Conservation (phyloP, 176 grass and related monocot species). For the Ampelocalamus luodianensis region DNA sequence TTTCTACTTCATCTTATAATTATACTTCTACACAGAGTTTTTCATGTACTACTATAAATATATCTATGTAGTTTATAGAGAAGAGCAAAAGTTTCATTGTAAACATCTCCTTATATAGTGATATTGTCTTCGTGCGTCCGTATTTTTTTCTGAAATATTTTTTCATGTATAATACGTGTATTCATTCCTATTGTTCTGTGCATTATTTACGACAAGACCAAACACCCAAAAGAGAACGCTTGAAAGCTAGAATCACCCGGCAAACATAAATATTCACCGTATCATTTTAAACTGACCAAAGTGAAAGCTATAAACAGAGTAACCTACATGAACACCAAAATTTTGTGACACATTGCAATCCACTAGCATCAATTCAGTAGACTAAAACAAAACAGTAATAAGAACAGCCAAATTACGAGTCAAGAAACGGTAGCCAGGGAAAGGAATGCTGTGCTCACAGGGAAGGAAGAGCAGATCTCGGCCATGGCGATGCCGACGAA, state of each 20-base stretch:
- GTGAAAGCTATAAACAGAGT: neutral
- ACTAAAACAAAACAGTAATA: neutral
- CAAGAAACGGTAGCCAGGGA: neutral
- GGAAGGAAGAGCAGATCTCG: slow-evolving; percentile 99
- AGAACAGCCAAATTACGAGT: neutral
- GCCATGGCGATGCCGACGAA: slow-evolving; percentile 99
- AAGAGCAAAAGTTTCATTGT: too few relatives aligned
- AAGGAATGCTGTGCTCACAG: slow-evolving; percentile 43
- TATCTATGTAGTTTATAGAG: too few relatives aligned
- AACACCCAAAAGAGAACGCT: neutral
- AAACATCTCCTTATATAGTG: too few relatives aligned
- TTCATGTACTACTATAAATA: too few relatives aligned
- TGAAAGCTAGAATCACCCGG: neutral
- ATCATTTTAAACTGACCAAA: neutral
- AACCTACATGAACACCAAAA: neutral
- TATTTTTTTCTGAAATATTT: too few relatives aligned
- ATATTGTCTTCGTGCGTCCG: too few relatives aligned
- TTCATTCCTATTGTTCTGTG: too few relatives aligned
- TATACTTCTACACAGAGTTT: too few relatives aligned
- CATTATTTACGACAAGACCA: neutral
- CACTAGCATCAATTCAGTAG: neutral
- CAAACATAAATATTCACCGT: neutral
- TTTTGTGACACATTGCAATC: neutral
- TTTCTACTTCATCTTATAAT: too few relatives aligned
- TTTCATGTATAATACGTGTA: too few relatives aligned